Percentiles rank a stretch among this genome's conserved stretches.
These are phyloP conservation scores for Desmodesmus armatus DNA, from an alignment of 139 green algal species.

Conservation along the genomic window DNA sequence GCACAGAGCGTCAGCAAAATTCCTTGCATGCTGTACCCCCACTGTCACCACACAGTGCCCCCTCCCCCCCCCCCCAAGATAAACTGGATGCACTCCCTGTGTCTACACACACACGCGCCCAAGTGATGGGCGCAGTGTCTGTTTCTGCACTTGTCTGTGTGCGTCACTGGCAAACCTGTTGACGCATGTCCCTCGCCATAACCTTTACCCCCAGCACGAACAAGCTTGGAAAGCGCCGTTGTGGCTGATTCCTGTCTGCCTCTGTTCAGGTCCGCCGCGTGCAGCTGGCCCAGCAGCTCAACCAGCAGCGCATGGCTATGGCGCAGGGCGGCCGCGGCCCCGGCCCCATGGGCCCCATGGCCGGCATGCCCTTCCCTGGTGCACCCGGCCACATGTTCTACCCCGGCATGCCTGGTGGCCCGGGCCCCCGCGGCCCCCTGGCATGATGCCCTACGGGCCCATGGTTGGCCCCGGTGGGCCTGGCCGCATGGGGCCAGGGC, in stretches of 20 bases:
- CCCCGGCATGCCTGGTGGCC: conserved; percentile 54
- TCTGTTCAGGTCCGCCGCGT: conserved; percentile 76
- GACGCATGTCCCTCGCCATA: too few relatives aligned
- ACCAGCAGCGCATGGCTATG: conserved; percentile 59
- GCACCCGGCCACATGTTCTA: conserved; percentile 61
- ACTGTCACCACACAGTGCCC: too few relatives aligned
- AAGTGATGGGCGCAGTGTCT: background rate
- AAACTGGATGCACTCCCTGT: too few relatives aligned
- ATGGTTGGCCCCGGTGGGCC: conserved; percentile 52
- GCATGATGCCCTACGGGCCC: conserved; percentile 12
- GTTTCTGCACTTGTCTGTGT: background rate
- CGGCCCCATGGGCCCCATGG: conserved; percentile 54
- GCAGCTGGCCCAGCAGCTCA: conserved; percentile 83
- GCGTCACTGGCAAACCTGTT: too few relatives aligned
- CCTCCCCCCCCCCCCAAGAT: too few relatives aligned
- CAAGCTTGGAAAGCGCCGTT: conserved; percentile 14
- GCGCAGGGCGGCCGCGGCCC: conserved; percentile 40
- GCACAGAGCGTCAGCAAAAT: background rate
- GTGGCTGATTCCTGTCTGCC: too few relatives aligned
- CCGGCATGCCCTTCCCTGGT: conserved; percentile 55
- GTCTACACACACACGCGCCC: too few relatives aligned
- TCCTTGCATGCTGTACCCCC: background rate
- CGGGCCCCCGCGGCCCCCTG: conserved; percentile 51
- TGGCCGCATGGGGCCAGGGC: conserved; percentile 13
- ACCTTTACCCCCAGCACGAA: background rate